Percentiles rank a stretch among this genome's conserved stretches.
Conservation (phyloP, 2,329 filamentous ascomycete genomes). For the Microsporum canis region DNA sequence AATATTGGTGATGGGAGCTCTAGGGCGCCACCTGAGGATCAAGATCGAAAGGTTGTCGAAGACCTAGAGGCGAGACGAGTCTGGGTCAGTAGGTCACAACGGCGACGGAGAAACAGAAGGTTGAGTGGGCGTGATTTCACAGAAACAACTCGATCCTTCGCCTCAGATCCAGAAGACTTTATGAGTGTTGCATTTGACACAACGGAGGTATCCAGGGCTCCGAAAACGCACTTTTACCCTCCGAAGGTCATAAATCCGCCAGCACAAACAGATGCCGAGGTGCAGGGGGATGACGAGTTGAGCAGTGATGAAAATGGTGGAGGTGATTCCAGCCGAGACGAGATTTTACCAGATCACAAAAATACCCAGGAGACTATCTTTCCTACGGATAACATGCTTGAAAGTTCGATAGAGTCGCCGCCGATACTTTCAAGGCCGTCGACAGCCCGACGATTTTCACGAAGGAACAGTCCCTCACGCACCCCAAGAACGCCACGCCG, state of each 20-base stretch:
- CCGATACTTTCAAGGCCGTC: constrained; percentile 31
- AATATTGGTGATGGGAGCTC: constrained; percentile 43
- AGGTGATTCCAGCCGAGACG: constrained; percentile 23
- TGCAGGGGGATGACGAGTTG: constrained; percentile 68
- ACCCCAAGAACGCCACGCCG: constrained; percentile 31
- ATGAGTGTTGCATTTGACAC: constrained; percentile 7
- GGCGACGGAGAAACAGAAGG: constrained; percentile 31
- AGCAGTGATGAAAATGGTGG: constrained; percentile 65
- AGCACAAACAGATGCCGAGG: constrained; percentile 64
- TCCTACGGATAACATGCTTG: background rate
- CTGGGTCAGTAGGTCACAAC: constrained; percentile 39
- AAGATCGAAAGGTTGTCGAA: constrained; percentile 48
- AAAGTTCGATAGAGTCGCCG: constrained; percentile 22
- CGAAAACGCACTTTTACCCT: background rate
- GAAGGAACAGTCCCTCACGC: constrained; percentile 26
- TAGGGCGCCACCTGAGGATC: constrained; percentile 48
- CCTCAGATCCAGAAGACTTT: constrained; percentile 47
- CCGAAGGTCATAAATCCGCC: constrained; percentile 20
- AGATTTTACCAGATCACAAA: background rate
- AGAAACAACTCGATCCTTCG: constrained; percentile 41
- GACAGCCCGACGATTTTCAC: constrained; percentile 32
- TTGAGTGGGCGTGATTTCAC: constrained; percentile 37
- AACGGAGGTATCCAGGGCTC: background rate
- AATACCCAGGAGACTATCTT: background rate
- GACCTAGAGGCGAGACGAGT: constrained; percentile 42